Base-by-base conservation (phyloP, 2,329 filamentous ascomycete genomes). In the Purpureocillium lavendulum region DNA sequence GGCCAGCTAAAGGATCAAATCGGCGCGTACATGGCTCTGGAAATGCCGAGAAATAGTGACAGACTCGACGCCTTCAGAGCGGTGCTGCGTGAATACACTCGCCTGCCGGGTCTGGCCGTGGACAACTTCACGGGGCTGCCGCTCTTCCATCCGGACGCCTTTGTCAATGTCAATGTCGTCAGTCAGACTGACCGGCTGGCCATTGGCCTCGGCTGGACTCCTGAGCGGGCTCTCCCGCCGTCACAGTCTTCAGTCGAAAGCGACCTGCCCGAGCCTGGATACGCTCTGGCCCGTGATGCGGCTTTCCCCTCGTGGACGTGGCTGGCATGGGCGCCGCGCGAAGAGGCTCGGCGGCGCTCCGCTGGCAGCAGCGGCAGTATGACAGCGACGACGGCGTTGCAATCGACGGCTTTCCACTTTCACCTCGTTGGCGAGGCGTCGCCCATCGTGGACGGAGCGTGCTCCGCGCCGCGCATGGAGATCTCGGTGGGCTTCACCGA, bases 241-340 rank as follows among this genome's bases (percentile, higher is more conserved):
- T 5, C 21, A 10, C 21, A 26, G 21, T 26, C 21, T 26, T 10
- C 10, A 5, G 10, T 29, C 4, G 45, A 50, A 12, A 24, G 40
- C 30, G 40, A 47, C 17, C 37, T 46, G n/a, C 21, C 21, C 10
- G 48, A 54, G 31, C 54, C 55, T 18, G 51, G 55, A 40, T 52
- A 45, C 29, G 49, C 50, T 30, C 48, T 53, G 13, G 50, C 40
- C 16, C 26, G 35, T 13, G 33, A n/a, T 16, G 37, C 30, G 7
- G 38, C 49, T 3, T 61, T 57, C 33, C 60, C 60, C 2, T 63
- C 60, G 0, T 64, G 60, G 61, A 60, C 58, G 4, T 64, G 61
- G 61, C 54, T 64, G 7, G 51, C 58, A 4, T 64, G 61, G 61
- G 53, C 51, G 18, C 44, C 53, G 7, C 51, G 57, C 4, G 40